Evolutionary conservation across 768 basidiomycete species (phyloP), one percentile per base, ranked within the genome.

Genomic region (Kwoniella heveanensis): DNA sequence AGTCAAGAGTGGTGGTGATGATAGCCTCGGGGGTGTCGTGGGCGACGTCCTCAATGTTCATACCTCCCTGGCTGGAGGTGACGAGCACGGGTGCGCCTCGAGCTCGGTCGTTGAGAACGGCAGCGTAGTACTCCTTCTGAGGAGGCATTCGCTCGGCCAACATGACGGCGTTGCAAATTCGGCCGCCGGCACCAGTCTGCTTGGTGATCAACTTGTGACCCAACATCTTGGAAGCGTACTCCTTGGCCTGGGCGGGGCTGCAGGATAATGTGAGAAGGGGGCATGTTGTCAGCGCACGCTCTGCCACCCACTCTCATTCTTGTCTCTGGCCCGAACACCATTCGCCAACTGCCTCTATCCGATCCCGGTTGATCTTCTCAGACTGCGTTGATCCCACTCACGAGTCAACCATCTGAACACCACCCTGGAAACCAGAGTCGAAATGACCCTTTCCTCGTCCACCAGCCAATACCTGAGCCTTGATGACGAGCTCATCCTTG

Each of bases 41-140:
- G 26, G 96, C 96, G 51, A 99, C 96, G 75, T 99, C 96, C 81
- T 99, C 96, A 76, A 99, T 99, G 76, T 98, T 98, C 96, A 99
- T 99, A 61, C 96, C 96, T 60, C 96, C 96, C 78, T 97, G 93
- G 21, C 85, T 85, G 48, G 96, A 98, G 21, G 88, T 88, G 57
- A 99, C 95, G 51, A 99, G 86, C 29, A 97, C 96, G 48, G 92
- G 90, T 15, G 90, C 89, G 64, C 92, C 88, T 6, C 88, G 83
- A 15, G 85, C 86, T 70, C 96, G 91, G 84, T 99, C 96, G 77
- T 97, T 97, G 58, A 99, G 86, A 30, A 98, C 87, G 15, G 96
- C 96, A 54, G 94, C 90, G 76, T 99, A 99, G 84, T 98, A 98
- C 80, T 99, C 96, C 79, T 99, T 96, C 46, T 87, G 85, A 32